Percentiles rank a stretch among this genome's conserved stretches.
Evolutionary conservation across 108 stramenopile genomes (phyloP).

Genomic region (Nannochloropsis gaditana): DNA sequence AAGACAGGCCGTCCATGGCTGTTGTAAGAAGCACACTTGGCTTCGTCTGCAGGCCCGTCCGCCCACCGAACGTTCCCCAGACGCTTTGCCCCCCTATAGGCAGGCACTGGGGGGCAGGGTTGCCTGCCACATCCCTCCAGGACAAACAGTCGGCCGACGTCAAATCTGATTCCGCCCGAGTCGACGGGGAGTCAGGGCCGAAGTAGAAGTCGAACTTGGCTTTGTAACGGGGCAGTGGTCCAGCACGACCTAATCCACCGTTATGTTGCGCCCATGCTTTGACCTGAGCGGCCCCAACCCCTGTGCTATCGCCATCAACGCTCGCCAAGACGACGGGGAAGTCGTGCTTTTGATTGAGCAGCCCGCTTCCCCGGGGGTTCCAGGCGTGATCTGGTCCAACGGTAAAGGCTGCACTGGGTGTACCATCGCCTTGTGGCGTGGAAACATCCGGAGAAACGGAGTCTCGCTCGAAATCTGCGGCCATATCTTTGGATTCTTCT

Average conservation of each 20-base stretch:
- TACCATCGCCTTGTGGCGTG: slow-evolving; percentile 31
- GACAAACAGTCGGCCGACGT: slow-evolving; percentile 36
- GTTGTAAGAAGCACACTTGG: background rate
- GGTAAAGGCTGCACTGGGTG: slow-evolving; percentile 30
- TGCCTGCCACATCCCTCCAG: slow-evolving; percentile 42
- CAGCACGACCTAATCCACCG: background rate
- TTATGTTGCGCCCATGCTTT: slow-evolving; percentile 25
- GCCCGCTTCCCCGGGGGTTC: slow-evolving; percentile 35
- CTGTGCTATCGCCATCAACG: slow-evolving; percentile 22
- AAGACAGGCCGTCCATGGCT: slow-evolving; percentile 8
- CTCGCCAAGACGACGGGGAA: slow-evolving; percentile 40
- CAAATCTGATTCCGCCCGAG: background rate
- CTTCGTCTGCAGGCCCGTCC: slow-evolving; percentile 10
- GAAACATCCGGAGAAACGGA: background rate
- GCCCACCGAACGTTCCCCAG: slow-evolving; percentile 23
- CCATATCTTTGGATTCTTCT: background rate
- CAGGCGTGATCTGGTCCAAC: slow-evolving; percentile 32
- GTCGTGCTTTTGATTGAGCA: slow-evolving; percentile 30
- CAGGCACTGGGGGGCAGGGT: slow-evolving; percentile 44
- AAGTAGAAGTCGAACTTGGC: slow-evolving; percentile 43
- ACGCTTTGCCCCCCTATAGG: slow-evolving; percentile 45
- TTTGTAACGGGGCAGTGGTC: slow-evolving; percentile 35
- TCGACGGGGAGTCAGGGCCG: background rate
- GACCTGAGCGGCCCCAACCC: slow-evolving; percentile 23
- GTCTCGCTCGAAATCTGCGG: background rate